Base-by-base conservation (phyloP, 495 filamentous ascomycete species). In the Talaromyces thailandensis region DNA sequence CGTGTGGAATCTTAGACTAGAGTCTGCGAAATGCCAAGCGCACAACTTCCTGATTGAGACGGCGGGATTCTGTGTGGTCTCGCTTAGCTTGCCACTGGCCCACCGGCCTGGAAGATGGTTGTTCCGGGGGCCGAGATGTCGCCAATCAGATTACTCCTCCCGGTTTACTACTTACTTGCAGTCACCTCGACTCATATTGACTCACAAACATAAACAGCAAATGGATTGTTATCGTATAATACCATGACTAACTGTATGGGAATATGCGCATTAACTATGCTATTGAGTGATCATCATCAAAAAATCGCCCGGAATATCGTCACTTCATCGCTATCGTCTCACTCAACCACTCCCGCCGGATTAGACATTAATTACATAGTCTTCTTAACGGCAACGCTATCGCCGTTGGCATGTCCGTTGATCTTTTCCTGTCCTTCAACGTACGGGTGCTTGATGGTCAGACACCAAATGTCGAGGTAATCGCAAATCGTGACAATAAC, bases 401-500 rank as follows among this genome's bases (percentile, higher is more conserved):
- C 35, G 35, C 60, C 61, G 51, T 71, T 65, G 7, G 63, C 63
- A 18, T 68, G 31, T 14, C 68, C 70, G 58, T 73, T 72, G 9
- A 63, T 37, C 4, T 63, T 50, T 37, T 70, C 64, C 37, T 66
- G 68, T 37, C 68, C 73, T 55, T 76, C 75, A 25, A 70, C 65
- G 50, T 71, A 73, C 1, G 76, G 76, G 61, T 79, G 87, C 81
- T 98, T 98, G 73, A 98, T 98, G 0, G 89, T 96, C 73, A 98
- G 79, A 69, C 94, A 98, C 90, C 91, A 97, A 68, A 98, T 98
- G 72, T 98, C 94, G 61, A 96, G 80, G 71, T 96, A 95, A 69
- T 98, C 94, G 71, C 94, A 98, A 68, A 98, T 98, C 25, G 92
- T 93, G 11, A 92, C 90, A 64, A 98, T 95, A 31, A 98, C 91